Evolutionary conservation across 2,329 filamentous ascomycete genomes (phyloP).

Genomic region (Aureobasidium uvarum): DNA sequence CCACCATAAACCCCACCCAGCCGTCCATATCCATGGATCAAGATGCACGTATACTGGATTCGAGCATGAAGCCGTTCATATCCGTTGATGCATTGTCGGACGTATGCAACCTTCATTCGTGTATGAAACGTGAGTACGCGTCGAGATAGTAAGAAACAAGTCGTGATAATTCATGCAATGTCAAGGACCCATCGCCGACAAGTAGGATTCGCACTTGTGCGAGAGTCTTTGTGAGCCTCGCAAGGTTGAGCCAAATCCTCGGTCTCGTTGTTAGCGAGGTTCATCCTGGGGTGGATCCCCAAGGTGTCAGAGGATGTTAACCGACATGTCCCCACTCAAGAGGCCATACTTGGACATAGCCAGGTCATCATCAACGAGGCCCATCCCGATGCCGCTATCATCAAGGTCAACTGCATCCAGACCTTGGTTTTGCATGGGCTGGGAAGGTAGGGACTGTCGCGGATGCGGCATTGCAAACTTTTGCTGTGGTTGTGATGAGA

Average conservation of each 20-base stretch:
- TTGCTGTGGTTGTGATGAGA: conserved; percentile 23
- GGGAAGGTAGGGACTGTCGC: conserved; percentile 29
- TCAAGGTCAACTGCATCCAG: conserved; percentile 38
- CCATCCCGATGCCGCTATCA: conserved; percentile 42
- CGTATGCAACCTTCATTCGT: conserved; percentile 18
- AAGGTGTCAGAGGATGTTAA: conserved; percentile 12
- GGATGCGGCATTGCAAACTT: conserved; percentile 22
- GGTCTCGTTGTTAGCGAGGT: background rate
- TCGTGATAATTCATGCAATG: conserved; percentile 23
- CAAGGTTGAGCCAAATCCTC: background rate
- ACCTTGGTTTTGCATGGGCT: conserved; percentile 25
- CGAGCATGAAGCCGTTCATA: conserved; percentile 1
- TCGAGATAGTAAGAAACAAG: conserved; percentile 23
- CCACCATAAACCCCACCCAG: conserved; percentile 7
- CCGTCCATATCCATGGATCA: conserved; percentile 22
- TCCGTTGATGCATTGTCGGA: conserved; percentile 3
- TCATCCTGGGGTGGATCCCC: background rate
- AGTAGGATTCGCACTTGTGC: background rate
- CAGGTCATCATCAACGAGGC: conserved; percentile 39
- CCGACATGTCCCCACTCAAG: conserved; percentile 8
- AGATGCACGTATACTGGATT: conserved; percentile 19
- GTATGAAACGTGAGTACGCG: conserved; percentile 15
- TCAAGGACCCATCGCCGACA: background rate
- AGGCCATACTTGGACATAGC: conserved; percentile 29
- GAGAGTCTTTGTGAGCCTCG: background rate